Base-by-base conservation (phyloP, 2,329 filamentous ascomycete genomes). In the Verticillium zaregamsianum region DNA sequence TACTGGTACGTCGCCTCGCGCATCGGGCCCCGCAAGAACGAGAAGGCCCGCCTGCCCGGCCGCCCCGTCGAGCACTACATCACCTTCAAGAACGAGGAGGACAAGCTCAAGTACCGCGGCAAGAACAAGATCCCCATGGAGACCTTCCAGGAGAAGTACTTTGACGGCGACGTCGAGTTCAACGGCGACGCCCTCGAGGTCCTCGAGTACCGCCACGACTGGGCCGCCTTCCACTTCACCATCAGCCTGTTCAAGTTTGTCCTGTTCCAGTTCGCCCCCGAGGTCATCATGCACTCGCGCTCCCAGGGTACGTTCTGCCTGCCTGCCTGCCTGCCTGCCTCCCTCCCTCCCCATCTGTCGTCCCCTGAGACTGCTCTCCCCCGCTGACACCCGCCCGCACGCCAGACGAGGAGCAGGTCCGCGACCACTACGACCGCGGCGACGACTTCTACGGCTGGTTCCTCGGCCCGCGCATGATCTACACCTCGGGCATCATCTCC, bases 361-460 rank as follows among this genome's bases (percentile, higher is more conserved):
- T 39, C 15, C 40, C 11, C 54, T 5, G 25, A 5, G 1, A 28
- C 25, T 4, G 25, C 1, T 4, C 25, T 28, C 25, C 25, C 25
- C 25, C 4, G 25, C 28, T 28, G 28, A 28, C 28, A 28, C 28
- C 5, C n/a, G n/a, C n/a, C 5, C 28, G 25, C 3, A 25, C 28
- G 5, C 55, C 68, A 92, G 91, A 96, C 70, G 92, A 96, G 82
- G 92, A 96, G 77, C 92, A 96, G 78, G 91, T 96, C 57, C 90
- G 91, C 72, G 90, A 91, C 75, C 91, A 95, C 80, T 96, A 96
- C 78, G 92, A 96, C 82, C 88, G 92, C 69, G 92, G 92, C 70
- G 91, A 96, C 73, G 92, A 96, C 77, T 95, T 95, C 79, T 96
- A 96, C 80, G 88, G 85, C 73, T 96, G 91, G 91, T 96, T 96